Conservation (phyloP, 495 filamentous ascomycete species). For the Talaromyces thailandensis region DNA sequence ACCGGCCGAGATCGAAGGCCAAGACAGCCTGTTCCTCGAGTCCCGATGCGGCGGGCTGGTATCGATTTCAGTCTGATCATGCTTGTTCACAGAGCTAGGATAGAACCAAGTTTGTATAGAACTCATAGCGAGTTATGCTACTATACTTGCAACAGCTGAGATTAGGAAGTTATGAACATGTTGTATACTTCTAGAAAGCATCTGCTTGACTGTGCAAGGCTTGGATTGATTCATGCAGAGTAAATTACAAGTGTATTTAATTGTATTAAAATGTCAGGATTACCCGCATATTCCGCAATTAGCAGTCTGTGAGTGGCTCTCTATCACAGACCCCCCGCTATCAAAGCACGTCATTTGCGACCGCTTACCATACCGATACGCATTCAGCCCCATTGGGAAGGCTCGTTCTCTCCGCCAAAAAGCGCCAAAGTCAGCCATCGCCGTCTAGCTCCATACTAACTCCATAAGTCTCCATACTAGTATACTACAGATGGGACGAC, state of each 20-base stretch:
- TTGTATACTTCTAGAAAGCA: neutral
- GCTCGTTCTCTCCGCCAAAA: neutral
- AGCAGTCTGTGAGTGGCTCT: neutral
- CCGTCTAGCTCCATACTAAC: neutral
- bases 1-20: neutral
- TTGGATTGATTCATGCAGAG: neutral
- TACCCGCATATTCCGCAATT: neutral
- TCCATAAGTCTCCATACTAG: neutral
- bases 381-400: neutral
- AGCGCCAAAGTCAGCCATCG: neutral
- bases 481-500: neutral
- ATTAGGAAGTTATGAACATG: neutral
- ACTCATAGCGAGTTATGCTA: neutral
- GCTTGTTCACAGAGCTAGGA: neutral
- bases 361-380: neutral
- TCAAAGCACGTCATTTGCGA: neutral
- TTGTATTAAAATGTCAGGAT: neutral
- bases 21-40: neutral
- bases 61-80: neutral
- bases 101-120: neutral
- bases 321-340: neutral
- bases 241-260: neutral
- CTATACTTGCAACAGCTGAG: neutral
- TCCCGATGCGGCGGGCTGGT: neutral
- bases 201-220: neutral